These are phyloP conservation scores for Tetraselmis striata DNA, from an alignment of 139 green algal species.

Conservation along the genomic window DNA sequence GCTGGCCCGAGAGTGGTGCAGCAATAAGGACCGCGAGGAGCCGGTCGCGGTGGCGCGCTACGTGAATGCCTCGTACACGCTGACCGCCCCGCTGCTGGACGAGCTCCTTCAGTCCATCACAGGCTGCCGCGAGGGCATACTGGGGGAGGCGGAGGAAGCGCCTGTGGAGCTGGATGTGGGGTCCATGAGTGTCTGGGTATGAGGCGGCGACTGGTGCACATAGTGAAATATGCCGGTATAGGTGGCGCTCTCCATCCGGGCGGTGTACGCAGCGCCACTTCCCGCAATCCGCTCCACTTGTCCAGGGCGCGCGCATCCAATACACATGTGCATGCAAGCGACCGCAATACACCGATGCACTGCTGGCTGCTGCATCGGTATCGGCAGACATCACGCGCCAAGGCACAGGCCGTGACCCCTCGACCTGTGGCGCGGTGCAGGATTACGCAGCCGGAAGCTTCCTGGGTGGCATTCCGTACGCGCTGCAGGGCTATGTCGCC, in stretches of 20 bases:
- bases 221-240: too few relatives aligned
- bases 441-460: neutral
- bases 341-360: neutral
- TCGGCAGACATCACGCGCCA: too few relatives aligned
- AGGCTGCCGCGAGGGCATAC: neutral
- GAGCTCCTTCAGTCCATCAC: neutral
- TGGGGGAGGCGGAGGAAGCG: neutral
- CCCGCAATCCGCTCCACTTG: neutral
- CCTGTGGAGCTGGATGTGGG: neutral
- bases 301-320: too few relatives aligned
- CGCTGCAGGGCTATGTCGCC: neutral
- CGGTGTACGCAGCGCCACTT: too few relatives aligned
- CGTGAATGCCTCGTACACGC: neutral
- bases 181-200: neutral
- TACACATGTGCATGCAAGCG: neutral
- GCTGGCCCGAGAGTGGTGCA: neutral
- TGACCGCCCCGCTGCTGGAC: neutral
- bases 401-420: neutral
- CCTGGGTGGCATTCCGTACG: neutral
- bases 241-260: neutral
- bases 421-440: neutral
- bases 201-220: too few relatives aligned
- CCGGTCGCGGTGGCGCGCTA: neutral
- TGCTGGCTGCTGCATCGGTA: too few relatives aligned
- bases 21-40: neutral